Evolutionary conservation across 768 basidiomycete genomes (phyloP).

Genomic region (Kockovaella imperatae): DNA sequence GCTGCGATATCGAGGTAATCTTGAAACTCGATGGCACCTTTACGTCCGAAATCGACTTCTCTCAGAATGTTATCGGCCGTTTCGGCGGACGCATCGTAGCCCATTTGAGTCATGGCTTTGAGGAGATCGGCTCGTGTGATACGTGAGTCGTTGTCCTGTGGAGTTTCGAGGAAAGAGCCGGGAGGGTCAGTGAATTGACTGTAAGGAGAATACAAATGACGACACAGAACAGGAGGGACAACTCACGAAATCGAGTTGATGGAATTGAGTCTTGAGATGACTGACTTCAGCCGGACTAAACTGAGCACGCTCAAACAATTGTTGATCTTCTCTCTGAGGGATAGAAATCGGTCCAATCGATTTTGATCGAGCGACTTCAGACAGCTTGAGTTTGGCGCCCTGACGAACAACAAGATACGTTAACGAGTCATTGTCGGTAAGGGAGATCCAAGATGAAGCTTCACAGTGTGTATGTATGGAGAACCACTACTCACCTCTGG

Average conservation of each 20-base stretch:
- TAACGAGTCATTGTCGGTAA: neutral
- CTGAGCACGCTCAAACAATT: constrained; percentile 51
- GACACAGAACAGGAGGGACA: neutral
- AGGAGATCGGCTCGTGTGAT: constrained; percentile 59
- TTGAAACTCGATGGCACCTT: constrained; percentile 62
- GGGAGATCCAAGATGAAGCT: constrained; percentile 1
- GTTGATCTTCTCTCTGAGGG: constrained; percentile 27
- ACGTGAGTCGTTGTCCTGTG: constrained; percentile 51
- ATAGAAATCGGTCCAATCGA: constrained; percentile 30
- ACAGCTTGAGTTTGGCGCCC: constrained; percentile 34
- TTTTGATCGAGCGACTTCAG: constrained; percentile 27
- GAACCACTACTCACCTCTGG: constrained; percentile 38
- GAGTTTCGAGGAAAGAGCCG: constrained; percentile 37
- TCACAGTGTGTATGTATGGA: neutral
- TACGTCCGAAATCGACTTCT: constrained; percentile 46
- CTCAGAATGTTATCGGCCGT: constrained; percentile 41
- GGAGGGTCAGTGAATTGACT: constrained; percentile 39
- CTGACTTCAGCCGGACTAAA: constrained; percentile 54
- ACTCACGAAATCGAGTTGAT: constrained; percentile 42
- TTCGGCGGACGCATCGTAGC: constrained; percentile 49
- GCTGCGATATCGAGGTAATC: constrained; percentile 69
- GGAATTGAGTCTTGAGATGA: constrained; percentile 44
- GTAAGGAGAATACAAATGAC: neutral
- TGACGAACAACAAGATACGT: constrained; percentile 5
- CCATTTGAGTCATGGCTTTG: constrained; percentile 70